Conservation (phyloP, 148 eudicot genomes). For the Rhododendron kiyosumense region DNA sequence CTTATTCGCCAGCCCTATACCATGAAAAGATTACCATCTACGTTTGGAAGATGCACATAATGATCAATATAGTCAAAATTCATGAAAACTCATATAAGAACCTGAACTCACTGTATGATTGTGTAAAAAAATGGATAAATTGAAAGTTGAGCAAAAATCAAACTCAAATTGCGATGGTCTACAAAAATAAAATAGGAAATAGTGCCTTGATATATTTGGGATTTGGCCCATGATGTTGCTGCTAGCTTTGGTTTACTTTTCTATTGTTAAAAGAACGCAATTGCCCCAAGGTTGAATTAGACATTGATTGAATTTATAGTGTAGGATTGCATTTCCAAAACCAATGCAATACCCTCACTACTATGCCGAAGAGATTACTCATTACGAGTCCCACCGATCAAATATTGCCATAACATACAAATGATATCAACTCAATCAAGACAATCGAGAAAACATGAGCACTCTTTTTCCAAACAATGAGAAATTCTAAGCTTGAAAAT, state of each 20-base stretch:
- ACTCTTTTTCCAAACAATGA: neutral
- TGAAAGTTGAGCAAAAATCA: neutral
- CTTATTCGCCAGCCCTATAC: conserved; percentile 76
- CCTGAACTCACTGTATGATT: neutral
- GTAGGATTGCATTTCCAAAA: neutral
- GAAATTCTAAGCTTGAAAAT: neutral
- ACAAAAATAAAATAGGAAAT: neutral
- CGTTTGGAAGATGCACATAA: neutral
- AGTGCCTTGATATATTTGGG: neutral
- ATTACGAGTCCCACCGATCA: neutral
- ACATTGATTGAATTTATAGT: neutral
- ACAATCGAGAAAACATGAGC: neutral
- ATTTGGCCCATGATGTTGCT: neutral
- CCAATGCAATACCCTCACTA: neutral
- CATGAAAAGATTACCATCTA: neutral
- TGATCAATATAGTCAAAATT: neutral
- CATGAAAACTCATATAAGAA: neutral
- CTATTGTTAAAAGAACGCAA: neutral
- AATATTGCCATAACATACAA: neutral
- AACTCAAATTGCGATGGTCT: neutral
- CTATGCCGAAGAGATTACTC: neutral
- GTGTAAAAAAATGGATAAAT: neutral
- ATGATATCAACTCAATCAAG: neutral
- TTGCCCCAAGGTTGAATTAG: neutral
- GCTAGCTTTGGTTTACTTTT: neutral